Conservation (phyloP, 495 filamentous ascomycete species). For the Penicillium ochrochloron region DNA sequence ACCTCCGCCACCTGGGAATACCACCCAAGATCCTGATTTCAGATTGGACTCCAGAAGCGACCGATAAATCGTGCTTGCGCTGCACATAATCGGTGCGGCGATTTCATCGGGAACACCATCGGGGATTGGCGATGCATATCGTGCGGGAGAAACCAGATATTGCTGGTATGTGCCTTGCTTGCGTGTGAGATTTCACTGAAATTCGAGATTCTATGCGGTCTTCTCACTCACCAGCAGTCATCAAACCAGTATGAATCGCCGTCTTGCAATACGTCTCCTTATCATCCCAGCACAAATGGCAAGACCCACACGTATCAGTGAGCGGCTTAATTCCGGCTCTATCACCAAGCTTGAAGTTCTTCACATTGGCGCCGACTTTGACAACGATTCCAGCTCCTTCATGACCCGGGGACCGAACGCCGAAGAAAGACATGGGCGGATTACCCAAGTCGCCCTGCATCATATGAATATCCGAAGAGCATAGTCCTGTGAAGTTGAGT, state of each 20-base stretch:
- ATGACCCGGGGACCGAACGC: slow-evolving; percentile 56
- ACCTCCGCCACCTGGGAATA: slow-evolving; percentile 57
- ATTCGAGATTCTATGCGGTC: neutral
- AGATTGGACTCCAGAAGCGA: slow-evolving; percentile 59
- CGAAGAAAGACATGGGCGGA: slow-evolving; percentile 53
- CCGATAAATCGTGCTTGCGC: slow-evolving; percentile 59
- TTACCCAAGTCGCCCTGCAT: slow-evolving; percentile 51
- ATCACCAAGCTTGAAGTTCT: slow-evolving; percentile 60
- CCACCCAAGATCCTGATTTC: slow-evolving; percentile 62
- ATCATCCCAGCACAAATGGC: slow-evolving; percentile 51
- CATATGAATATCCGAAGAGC: slow-evolving; percentile 54
- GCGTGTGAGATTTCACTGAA: neutral
- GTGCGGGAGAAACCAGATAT: slow-evolving; percentile 64
- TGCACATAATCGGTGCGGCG: slow-evolving; percentile 67
- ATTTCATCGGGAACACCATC: slow-evolving; percentile 60
- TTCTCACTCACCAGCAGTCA: slow-evolving; percentile 34
- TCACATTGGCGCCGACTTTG: slow-evolving; percentile 55
- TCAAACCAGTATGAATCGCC: slow-evolving; percentile 41
- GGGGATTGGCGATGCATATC: slow-evolving; percentile 69
- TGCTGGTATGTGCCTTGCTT: slow-evolving; percentile 66
- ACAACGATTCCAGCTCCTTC: slow-evolving; percentile 62
- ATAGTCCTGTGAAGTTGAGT: slow-evolving; percentile 54
- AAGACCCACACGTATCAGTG: slow-evolving; percentile 55
- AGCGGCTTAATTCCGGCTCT: slow-evolving; percentile 63
- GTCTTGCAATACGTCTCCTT: slow-evolving; percentile 49